Base-by-base conservation (phyloP, 2,329 filamentous ascomycete genomes). In the Microcera coccophila region DNA sequence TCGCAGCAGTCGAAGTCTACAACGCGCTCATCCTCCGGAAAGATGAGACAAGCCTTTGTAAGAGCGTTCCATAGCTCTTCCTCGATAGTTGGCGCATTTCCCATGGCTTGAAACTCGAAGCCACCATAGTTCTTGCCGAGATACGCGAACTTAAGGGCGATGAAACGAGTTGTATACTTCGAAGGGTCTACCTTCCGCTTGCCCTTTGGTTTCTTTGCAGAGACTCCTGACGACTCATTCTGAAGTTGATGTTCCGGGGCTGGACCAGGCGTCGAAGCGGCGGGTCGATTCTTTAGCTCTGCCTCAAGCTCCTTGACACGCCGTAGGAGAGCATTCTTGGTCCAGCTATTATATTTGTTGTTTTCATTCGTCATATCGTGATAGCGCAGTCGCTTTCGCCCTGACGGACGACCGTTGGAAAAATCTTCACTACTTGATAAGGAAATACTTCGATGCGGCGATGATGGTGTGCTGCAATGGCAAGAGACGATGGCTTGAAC, bases 141-240 rank as follows among this genome's bases (percentile, higher is more conserved):
- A 63, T 98, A 98, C 29, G 93, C 90, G 49, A 98, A 82, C 65
- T 96, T 97, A 45, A 98, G 72, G 7, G 91, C 93, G 50, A 98
- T 86, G 47, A 85, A 81, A 36, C 93, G 81, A 2, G 89, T 94
- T 26, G 80, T 78, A 65, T 96, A 95, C 60, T 82, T 85, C 12
- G 81, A 82, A 0, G 87, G 81, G 62, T 97, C 88, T 59, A 95
- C 84, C 39, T 72, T 71, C 49, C 68, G 73, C 55, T 68, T 77
- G 62, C 28, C 48, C 56, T 74, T 76, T 21, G 69, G 60, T 38
- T 49, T 55, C 11, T 58, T 58, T 15, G 29, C 29, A 8, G 29
- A 8, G 5, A 15, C n/a, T 32, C 8, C 5, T 5, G 29, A 8
- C 8, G 7, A 7, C 5, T 8, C 8, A 15, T 14, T 14, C 12